Evolutionary conservation across 305 asterid genomes (phyloP), one percentile per base, ranked within the genome.

Genomic region (Fraxinus velutina): DNA sequence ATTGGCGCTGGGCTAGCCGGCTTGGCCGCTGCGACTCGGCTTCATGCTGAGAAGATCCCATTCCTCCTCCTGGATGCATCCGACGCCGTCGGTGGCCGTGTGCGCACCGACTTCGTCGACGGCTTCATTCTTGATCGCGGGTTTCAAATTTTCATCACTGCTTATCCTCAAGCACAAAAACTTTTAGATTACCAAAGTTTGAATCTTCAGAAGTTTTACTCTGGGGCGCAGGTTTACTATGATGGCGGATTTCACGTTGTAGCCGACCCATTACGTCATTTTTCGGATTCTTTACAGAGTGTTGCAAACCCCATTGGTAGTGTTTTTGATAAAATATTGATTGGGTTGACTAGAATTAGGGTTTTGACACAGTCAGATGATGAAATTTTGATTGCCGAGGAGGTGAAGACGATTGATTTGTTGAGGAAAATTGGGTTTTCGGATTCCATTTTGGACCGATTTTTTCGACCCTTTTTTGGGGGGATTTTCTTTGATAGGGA

Each of bases 1-100:
- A 87, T 96, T 86, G 98, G 99, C 80, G 99, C 94, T 2, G 99
- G 99, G 8, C 92, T 96, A 15, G 95, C 99, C 62, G 98, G 98
- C 68, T 84, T 94, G 86, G 97, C 99, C 22, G 99, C 99, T 77
- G 93, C 98, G 0, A 90, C 87, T 62, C 92, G 91, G 13, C 99
- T 96, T 86, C 97, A 90, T 50, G 89, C 97, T 15, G 92, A 92
- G 27, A 88, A 89, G 73, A 50, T 91, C 80, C 97, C 97, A 3
- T 96, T 83, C 89, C 85, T 91, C 82, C 89, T 96, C 85, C 88
- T 96, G 70, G 97, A 96, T 84, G 89, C 98, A 77, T 90, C 98
- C 82, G 95, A 96, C 87, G 88, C 86, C 66, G 96, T 96, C 39
- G 99, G 99, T 6, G 99, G 97, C 83, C 96, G 98, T 17, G 99